A percentile compares a stretch with the other conserved stretches of the same genome.
phyloP scores from a whole-genome alignment of 805 yeast species.

The Sporopachydermia lactativora region DNA sequence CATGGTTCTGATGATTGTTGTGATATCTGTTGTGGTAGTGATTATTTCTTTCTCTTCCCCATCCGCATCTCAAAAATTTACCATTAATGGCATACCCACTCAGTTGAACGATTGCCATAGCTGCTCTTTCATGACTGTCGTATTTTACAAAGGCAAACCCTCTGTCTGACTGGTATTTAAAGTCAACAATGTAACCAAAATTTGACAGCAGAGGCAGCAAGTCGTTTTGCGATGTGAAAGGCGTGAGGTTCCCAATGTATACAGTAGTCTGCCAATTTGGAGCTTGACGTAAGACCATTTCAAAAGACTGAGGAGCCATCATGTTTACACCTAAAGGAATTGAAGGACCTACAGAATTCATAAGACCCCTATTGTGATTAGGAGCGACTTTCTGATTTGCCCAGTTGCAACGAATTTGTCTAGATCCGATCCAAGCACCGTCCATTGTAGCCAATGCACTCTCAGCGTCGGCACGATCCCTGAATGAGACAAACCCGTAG shows the following conservation, averaged over 20 bases:
- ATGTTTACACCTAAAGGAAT: neutral
- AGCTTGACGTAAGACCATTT: slow-evolving; percentile 58
- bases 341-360: neutral
- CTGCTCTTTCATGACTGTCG: slow-evolving; percentile 80
- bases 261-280: slow-evolving; percentile 81
- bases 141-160: slow-evolving; percentile 85
- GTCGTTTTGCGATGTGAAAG: slow-evolving; percentile 58
- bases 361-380: slow-evolving; percentile 8
- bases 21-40: neutral
- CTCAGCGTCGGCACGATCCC: slow-evolving; percentile 55
- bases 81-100: slow-evolving; percentile 54
- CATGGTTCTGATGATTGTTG: neutral
- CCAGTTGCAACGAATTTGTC: slow-evolving; percentile 79
- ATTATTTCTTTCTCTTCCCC: slow-evolving; percentile 52
- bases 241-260: slow-evolving; percentile 75
- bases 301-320: slow-evolving; percentile 43
- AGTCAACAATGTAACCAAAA: slow-evolving; percentile 73
- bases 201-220: slow-evolving; percentile 59
- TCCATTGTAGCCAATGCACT: slow-evolving; percentile 59
- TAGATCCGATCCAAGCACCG: slow-evolving; percentile 56
- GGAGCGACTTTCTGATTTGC: slow-evolving; percentile 46
- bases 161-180: slow-evolving; percentile 65
- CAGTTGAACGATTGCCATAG: slow-evolving; percentile 71
- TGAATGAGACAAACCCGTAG: slow-evolving; percentile 78
- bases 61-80: slow-evolving; percentile 66